Conservation (phyloP, 2,329 filamentous ascomycete species). For the Chalara sp. region DNA sequence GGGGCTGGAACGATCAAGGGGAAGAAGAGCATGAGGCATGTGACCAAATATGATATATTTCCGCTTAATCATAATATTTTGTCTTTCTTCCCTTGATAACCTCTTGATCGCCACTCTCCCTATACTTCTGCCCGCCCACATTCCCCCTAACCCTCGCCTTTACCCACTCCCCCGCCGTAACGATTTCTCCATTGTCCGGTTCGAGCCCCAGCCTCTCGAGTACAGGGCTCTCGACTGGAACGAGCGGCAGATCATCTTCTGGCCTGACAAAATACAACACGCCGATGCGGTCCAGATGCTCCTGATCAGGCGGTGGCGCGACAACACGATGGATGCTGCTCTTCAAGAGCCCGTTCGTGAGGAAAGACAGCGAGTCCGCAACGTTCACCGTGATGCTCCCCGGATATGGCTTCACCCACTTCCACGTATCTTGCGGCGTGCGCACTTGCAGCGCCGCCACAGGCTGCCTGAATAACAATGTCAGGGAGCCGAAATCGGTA, state of each 20-base stretch:
- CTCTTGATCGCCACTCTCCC: slow-evolving; percentile 1
- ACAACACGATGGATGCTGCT: slow-evolving; percentile 33
- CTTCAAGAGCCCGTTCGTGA: slow-evolving; percentile 39
- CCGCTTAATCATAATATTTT: slow-evolving; percentile 15
- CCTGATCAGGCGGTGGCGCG: slow-evolving; percentile 25
- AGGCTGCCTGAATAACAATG: slow-evolving; percentile 33
- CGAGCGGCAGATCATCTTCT: slow-evolving; percentile 11
- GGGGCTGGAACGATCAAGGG: too few species aligned
- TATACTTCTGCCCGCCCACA: slow-evolving; percentile 2
- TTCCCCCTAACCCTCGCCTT: slow-evolving; percentile 7
- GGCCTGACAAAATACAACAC: slow-evolving; percentile 35
- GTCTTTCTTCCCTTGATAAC: slow-evolving; percentile 6
- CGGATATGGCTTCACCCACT: slow-evolving; percentile 40
- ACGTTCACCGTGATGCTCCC: slow-evolving; percentile 43
- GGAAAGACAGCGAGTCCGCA: slow-evolving; percentile 38
- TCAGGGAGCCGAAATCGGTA: slow-evolving; percentile 30
- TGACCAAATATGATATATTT: too few species aligned
- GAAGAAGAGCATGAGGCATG: too few species aligned
- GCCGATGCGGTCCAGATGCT: slow-evolving; percentile 33
- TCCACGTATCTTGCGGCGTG: slow-evolving; percentile 37
- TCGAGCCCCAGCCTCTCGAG: slow-evolving; percentile 17
- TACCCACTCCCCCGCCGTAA: slow-evolving; percentile 9
- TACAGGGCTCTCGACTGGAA: slow-evolving; percentile 22
- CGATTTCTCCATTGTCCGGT: neutral
- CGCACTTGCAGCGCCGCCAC: slow-evolving; percentile 31